phyloP scores from a whole-genome alignment of 2,329 filamentous ascomycete genomes.

The Cryphonectria parasitica region DNA sequence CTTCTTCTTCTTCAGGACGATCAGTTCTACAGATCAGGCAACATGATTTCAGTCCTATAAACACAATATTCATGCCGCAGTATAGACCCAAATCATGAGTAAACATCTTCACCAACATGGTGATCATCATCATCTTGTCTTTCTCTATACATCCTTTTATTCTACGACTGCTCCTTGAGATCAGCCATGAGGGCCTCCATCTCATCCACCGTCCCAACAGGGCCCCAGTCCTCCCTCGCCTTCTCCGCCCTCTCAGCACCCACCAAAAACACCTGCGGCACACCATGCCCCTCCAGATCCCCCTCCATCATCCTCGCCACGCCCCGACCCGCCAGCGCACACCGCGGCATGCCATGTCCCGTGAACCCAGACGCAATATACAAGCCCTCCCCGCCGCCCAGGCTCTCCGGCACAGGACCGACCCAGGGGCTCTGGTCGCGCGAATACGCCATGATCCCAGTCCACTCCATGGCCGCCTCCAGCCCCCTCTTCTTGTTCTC shows the following conservation, averaged over 20 bases:
- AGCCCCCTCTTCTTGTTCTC: constrained; percentile 41
- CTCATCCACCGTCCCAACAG: constrained; percentile 28
- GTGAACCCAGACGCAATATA: constrained; percentile 71
- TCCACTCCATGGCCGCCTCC: constrained; percentile 68
- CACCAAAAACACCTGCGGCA: constrained; percentile 49
- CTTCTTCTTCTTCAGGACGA: too few relatives aligned
- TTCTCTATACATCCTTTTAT: not conserved
- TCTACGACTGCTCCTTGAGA: not conserved
- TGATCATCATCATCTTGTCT: not conserved
- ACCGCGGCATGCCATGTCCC: constrained; percentile 78
- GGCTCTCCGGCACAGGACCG: constrained; percentile 60
- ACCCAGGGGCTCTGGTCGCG: constrained; percentile 73
- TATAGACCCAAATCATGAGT: too few relatives aligned
- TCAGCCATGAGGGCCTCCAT: constrained; percentile 27
- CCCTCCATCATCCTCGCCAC: constrained; percentile 62
- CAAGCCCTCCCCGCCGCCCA: constrained; percentile 58
- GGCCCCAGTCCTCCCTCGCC: constrained; percentile 30
- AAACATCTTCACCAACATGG: too few relatives aligned
- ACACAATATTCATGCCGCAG: too few relatives aligned
- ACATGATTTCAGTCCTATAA: too few relatives aligned
- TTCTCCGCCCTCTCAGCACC: constrained; percentile 38
- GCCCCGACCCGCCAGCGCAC: constrained; percentile 67
- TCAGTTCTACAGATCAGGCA: too few relatives aligned
- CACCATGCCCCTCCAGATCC: constrained; percentile 43
- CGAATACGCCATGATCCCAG: constrained; percentile 79